A percentile compares a stretch with the other conserved stretches of the same genome.
Evolutionary conservation across 176 grass and related monocot species (phyloP).

Genomic region (Stipa capillata): DNA sequence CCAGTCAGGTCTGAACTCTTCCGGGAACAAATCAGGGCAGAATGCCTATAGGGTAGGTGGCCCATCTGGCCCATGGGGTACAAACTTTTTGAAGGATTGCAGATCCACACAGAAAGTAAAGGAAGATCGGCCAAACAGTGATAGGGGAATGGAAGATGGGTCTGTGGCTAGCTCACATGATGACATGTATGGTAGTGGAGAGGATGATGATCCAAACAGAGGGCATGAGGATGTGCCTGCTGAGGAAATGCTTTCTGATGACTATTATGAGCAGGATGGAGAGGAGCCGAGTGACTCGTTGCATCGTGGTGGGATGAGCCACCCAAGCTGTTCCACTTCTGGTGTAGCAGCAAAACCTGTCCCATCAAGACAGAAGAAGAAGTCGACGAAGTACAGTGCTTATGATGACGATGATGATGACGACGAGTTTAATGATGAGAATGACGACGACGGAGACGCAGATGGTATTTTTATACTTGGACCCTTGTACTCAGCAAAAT

Average conservation of each 20-base stretch:
- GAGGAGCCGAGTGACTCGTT: slow-evolving; percentile 72
- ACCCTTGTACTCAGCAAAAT: not conserved
- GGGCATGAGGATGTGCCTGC: slow-evolving; percentile 55
- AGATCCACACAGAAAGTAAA: slow-evolving; percentile 20
- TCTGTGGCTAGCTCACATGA: slow-evolving; percentile 44
- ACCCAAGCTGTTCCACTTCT: slow-evolving; percentile 51
- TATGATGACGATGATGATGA: slow-evolving; percentile 53
- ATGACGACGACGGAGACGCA: slow-evolving; percentile 56
- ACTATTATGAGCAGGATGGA: slow-evolving; percentile 91
- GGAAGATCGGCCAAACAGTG: slow-evolving; percentile 29
- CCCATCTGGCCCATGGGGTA: slow-evolving; percentile 56
- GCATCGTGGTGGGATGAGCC: slow-evolving; percentile 40
- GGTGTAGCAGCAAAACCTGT: slow-evolving; percentile 35
- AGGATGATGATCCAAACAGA: slow-evolving; percentile 41
- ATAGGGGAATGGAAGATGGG: slow-evolving; percentile 15
- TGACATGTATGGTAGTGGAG: slow-evolving; percentile 45
- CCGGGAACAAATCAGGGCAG: slow-evolving; percentile 25
- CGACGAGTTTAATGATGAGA: slow-evolving; percentile 34
- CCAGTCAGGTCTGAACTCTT: slow-evolving; percentile 14
- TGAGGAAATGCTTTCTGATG: slow-evolving; percentile 94
- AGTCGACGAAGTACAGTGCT: slow-evolving; percentile 36
- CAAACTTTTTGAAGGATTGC: slow-evolving; percentile 75
- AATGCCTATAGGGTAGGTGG: slow-evolving; percentile 33
- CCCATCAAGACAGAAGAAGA: slow-evolving; percentile 52
- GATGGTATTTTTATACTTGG: slow-evolving; percentile 62